These are phyloP conservation scores for Wickerhamiella musiphila DNA, from an alignment of 805 yeast genomes.

Conservation along the genomic window DNA sequence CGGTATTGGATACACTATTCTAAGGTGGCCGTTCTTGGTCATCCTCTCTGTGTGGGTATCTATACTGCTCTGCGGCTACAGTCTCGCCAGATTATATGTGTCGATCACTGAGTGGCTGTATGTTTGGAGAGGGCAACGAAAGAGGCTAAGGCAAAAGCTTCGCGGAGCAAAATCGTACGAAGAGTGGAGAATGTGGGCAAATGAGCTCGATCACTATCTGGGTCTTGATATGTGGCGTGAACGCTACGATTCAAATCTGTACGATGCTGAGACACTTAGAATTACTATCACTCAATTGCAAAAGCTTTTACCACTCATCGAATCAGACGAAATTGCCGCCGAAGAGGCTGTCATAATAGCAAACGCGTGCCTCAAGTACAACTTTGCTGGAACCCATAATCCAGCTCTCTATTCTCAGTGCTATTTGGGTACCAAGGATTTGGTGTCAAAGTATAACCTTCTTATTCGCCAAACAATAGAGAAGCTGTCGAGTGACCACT, in stretches of 20 bases:
- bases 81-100: slow-evolving; percentile 39
- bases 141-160: slow-evolving; percentile 31
- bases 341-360: slow-evolving; percentile 37
- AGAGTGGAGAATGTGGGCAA: slow-evolving; percentile 49
- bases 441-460: slow-evolving; percentile 36
- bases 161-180: slow-evolving; percentile 32
- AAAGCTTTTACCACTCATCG: slow-evolving; percentile 10
- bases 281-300: slow-evolving; percentile 30
- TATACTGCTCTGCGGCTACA: slow-evolving; percentile 32
- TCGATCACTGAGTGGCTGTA: slow-evolving; percentile 41
- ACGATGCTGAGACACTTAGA: slow-evolving; percentile 45
- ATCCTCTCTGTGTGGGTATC: slow-evolving; percentile 37
- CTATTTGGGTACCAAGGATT: slow-evolving; percentile 53
- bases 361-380: slow-evolving; percentile 50
- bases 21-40: slow-evolving; percentile 50
- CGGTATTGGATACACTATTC: slow-evolving; percentile 29
- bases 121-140: slow-evolving; percentile 45
- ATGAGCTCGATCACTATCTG: slow-evolving; percentile 36
- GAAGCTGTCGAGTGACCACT: slow-evolving; percentile 23
- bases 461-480: slow-evolving; percentile 36
- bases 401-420: slow-evolving; percentile 54
- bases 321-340: slow-evolving; percentile 6
- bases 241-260: slow-evolving; percentile 44
- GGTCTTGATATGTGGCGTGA: slow-evolving; percentile 48
- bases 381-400: slow-evolving; percentile 68